phyloP scores from a whole-genome alignment of 257 asterid species.

The Ilex aquifolium region DNA sequence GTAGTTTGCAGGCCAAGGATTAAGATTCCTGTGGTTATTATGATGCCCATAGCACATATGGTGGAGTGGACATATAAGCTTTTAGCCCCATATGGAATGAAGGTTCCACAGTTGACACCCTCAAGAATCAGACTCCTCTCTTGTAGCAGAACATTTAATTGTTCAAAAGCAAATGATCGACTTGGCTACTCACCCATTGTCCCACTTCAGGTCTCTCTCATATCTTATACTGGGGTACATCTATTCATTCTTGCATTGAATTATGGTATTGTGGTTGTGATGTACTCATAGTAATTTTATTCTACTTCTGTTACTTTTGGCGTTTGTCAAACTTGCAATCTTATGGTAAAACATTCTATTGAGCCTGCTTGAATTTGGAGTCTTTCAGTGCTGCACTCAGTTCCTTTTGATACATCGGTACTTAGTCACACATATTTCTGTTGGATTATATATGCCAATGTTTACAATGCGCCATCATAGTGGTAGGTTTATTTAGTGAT shows the following conservation, averaged over 20 bases:
- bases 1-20: conserved; percentile 82
- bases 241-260: neutral
- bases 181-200: conserved; percentile 91
- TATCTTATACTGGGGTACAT: conserved; percentile 15
- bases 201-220: conserved; percentile 63
- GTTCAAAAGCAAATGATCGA: conserved; percentile 81
- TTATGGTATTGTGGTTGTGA: neutral
- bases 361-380: neutral
- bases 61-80: conserved; percentile 73
- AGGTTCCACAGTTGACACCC: conserved; percentile 94
- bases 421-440: neutral
- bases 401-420: too few species aligned
- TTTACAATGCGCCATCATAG: neutral
- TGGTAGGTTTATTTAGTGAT: too few species aligned
- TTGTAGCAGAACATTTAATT: conserved; percentile 66
- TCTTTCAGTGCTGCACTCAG: neutral
- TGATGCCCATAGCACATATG: conserved; percentile 90
- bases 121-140: conserved; percentile 92
- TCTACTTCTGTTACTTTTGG: neutral
- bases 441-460: neutral
- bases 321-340: neutral
- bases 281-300: neutral
- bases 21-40: conserved; percentile 69
- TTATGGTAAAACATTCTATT: neutral
- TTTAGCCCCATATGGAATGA: conserved; percentile 88